A percentile compares a stretch with the other conserved stretches of the same genome.
Conservation (phyloP, 2,329 filamentous ascomycete genomes). For the Penicillium vulpinum region DNA sequence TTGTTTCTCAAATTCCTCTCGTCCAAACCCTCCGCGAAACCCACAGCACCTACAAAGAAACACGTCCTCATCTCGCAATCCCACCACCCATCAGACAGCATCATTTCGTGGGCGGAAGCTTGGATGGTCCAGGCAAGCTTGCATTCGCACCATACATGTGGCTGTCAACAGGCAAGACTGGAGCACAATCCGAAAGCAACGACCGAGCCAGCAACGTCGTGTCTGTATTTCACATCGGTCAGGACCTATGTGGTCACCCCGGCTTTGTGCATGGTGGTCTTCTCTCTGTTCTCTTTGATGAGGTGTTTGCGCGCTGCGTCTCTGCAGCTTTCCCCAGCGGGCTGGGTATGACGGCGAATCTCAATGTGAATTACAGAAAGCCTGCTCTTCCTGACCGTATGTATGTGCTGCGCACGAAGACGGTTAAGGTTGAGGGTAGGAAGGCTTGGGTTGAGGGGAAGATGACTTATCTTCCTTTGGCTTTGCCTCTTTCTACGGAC, state of each 20-base stretch:
- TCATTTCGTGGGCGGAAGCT: slow-evolving; percentile 76
- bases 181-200: neutral
- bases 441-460: slow-evolving; percentile 41
- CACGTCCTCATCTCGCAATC: slow-evolving; percentile 81
- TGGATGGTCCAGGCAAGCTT: slow-evolving; percentile 71
- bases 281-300: slow-evolving; percentile 37
- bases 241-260: slow-evolving; percentile 36
- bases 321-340: slow-evolving; percentile 35
- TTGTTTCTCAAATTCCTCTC: slow-evolving; percentile 60
- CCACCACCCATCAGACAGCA: slow-evolving; percentile 65
- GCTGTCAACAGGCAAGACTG: slow-evolving; percentile 16
- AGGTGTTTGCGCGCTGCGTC: slow-evolving; percentile 39
- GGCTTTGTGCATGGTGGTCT: slow-evolving; percentile 40
- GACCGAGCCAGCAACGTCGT: slow-evolving; percentile 19
- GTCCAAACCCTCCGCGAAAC: slow-evolving; percentile 64
- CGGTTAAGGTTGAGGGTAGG: slow-evolving; percentile 36
- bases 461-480: slow-evolving; percentile 27
- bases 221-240: slow-evolving; percentile 36
- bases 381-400: slow-evolving; percentile 34
- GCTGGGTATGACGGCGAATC: slow-evolving; percentile 39
- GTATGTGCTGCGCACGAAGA: slow-evolving; percentile 36
- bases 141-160: slow-evolving; percentile 69
- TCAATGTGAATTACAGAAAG: slow-evolving; percentile 39
- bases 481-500: slow-evolving; percentile 11
- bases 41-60: slow-evolving; percentile 63